Conservation (phyloP, 371 early-diverging fungal species). For the Mortierella sp. region DNA sequence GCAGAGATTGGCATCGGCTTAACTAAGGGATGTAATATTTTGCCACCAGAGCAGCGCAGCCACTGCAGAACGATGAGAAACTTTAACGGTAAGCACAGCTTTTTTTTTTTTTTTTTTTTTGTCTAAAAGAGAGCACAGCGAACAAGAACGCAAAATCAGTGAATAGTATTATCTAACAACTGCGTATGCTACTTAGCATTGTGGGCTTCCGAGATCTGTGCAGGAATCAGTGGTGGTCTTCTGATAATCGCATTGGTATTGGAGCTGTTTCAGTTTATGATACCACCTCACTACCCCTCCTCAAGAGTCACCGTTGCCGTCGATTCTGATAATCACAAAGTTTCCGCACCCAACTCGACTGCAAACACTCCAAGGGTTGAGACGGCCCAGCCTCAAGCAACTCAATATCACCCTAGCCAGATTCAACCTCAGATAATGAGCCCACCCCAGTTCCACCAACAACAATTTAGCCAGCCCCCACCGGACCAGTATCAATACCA, state of each 20-base stretch:
- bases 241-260: slow-evolving; percentile 19
- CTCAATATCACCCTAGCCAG: too few species aligned
- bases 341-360: slow-evolving; percentile 6
- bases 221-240: slow-evolving; percentile 41
- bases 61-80: slow-evolving; percentile 17
- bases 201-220: slow-evolving; percentile 34
- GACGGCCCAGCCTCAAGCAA: too few species aligned
- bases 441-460: too few species aligned
- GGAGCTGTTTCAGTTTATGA: slow-evolving; percentile 38
- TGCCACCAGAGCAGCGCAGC: slow-evolving; percentile 1
- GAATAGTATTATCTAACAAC: too few species aligned
- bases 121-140: not conserved
- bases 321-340: slow-evolving; percentile 4
- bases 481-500: too few species aligned
- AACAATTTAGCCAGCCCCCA: too few species aligned
- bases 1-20: slow-evolving; percentile 45
- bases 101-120: slow-evolving; percentile 10
- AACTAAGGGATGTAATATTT: slow-evolving; percentile 30
- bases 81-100: slow-evolving; percentile 20
- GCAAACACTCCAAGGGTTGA: not conserved
- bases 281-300: not conserved
- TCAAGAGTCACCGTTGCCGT: not conserved
- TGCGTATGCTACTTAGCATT: slow-evolving; percentile 14
- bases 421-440: too few species aligned
- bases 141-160: too few species aligned